phyloP scores from a whole-genome alignment of 495 filamentous ascomycete genomes.

The Hypoxylon rickii region DNA sequence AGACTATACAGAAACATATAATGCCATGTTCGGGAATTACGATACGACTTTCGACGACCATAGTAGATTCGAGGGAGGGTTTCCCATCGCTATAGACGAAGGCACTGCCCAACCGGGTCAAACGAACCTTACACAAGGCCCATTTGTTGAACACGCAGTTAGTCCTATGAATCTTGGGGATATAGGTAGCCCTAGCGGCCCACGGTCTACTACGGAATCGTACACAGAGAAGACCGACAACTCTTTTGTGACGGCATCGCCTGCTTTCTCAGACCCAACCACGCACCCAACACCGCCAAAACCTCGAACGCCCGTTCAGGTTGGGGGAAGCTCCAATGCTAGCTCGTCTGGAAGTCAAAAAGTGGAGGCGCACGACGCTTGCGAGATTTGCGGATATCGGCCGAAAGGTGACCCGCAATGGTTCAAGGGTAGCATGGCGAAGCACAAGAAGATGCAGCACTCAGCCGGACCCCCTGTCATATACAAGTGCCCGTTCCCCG shows the following conservation, averaged over 20 bases:
- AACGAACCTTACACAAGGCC: neutral
- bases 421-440: conserved; percentile 59
- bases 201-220: conserved; percentile 19
- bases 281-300: conserved; percentile 16
- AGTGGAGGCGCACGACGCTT: conserved; percentile 45
- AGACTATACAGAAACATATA: conserved; percentile 5
- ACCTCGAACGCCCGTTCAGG: conserved; percentile 13
- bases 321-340: conserved; percentile 10
- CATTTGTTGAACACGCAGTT: conserved; percentile 9
- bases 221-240: conserved; percentile 24
- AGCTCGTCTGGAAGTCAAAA: conserved; percentile 33
- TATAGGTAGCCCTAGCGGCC: conserved; percentile 5
- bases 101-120: conserved; percentile 19
- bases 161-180: conserved; percentile 13
- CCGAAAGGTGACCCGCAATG: conserved; percentile 57
- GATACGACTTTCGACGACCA: conserved; percentile 13
- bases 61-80: neutral
- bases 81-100: conserved; percentile 1
- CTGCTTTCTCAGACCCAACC: conserved; percentile 9
- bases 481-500: conserved; percentile 52
- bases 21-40: conserved; percentile 25
- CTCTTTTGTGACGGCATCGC: conserved; percentile 25
- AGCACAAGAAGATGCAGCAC: conserved; percentile 56
- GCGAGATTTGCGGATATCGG: conserved; percentile 55
- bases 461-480: conserved; percentile 48